Evolutionary conservation across 139 green algal genomes (phyloP).

Genomic region (Volvox reticuliferus): DNA sequence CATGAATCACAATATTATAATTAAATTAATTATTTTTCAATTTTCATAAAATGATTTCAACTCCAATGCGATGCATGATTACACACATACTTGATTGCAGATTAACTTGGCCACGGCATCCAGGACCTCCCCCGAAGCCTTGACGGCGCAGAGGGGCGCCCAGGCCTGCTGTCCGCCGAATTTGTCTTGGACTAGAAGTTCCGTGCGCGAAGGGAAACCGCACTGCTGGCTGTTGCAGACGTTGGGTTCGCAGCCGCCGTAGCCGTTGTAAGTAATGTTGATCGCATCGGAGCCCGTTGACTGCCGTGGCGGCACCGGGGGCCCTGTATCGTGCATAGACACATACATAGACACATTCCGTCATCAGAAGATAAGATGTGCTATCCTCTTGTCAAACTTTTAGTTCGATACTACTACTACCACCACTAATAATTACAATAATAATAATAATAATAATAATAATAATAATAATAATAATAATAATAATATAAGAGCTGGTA

Average conservation of each 20-base stretch:
- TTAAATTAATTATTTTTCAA: too few relatives aligned
- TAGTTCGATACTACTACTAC: too few relatives aligned
- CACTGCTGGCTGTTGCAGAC: neutral
- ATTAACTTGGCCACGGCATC: neutral
- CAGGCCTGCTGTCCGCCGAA: neutral
- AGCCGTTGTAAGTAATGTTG: neutral
- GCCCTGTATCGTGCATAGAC: neutral
- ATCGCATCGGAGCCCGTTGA: neutral
- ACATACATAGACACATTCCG: neutral
- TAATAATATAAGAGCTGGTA: too few relatives aligned
- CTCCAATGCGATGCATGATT: too few relatives aligned
- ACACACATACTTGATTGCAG: conserved; percentile 2
- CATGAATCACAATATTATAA: too few relatives aligned
- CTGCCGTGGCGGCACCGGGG: neutral
- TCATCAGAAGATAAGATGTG: too few relatives aligned
- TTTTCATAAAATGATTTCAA: too few relatives aligned
- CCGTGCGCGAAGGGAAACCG: neutral
- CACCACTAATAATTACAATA: too few relatives aligned
- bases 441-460: too few relatives aligned
- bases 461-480: too few relatives aligned
- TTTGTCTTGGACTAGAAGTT: neutral
- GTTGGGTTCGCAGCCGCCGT: neutral
- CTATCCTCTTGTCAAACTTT: too few relatives aligned
- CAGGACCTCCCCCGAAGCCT: neutral
- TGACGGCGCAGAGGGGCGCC: conserved; percentile 1